Base-by-base conservation (phyloP, 2,329 filamentous ascomycete species). In the Exophiala xenobiotica region DNA sequence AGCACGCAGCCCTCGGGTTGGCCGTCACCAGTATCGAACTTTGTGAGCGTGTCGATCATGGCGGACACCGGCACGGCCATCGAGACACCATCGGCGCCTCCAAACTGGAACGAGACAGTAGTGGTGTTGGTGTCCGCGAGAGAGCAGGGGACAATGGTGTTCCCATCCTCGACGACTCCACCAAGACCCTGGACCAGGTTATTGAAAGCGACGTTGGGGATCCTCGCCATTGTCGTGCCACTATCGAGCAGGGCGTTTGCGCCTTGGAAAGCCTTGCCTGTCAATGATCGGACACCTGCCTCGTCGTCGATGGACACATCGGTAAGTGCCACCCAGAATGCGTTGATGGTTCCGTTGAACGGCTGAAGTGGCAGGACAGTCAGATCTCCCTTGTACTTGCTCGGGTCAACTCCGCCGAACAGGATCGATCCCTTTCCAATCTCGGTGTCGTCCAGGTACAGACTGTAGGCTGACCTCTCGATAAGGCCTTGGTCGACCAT, bases 371-470 rank as follows among this genome's bases (percentile, higher is more conserved):
- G 87, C 1, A 92, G 66, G 0, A 83, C 87, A 53, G 81, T 67
- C 24, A 92, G 74, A 3, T 74, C 65, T 16, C 85, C 86, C 2
- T 69, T 64, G 64, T 80, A 90, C 58, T 83, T 82, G 19, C 71
- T 79, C 2, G 76, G 79, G 67, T 91, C 85, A 46, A 90, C 78
- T 19, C 87, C 87, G 23, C 87, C 87, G 60, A 91, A 90, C 1
- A 90, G 71, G 46, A 91, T 82, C 52, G 73, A 83, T 14, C 55
- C 55, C 11, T 23, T 39, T 6, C 39, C 38, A 20, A 40, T 20
- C 18, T 49, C 29, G 11, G 43, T 24, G 12, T 46, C 43, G 20
- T 54, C 46, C 11, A 58, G 55, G 14, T 43, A 55, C 4, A 58
- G 14, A 16, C 38, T 46, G 42, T 51, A 58, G 9, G 51, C 47